Base-by-base conservation (phyloP, 2,329 filamentous ascomycete genomes). In the Harringtonia aguacate region DNA sequence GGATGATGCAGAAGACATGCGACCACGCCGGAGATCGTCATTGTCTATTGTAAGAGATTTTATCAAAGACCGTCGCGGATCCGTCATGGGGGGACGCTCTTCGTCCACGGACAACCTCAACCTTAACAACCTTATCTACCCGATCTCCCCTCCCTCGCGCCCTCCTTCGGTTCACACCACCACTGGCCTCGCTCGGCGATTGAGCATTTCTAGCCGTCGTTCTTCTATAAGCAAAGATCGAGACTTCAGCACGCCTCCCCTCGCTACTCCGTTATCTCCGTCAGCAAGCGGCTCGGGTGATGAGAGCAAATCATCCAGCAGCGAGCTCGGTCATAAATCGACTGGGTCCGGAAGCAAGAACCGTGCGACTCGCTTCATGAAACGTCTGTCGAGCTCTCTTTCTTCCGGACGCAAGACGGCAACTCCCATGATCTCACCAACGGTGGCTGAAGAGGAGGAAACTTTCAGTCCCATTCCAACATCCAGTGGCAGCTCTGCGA, bases 141-240 rank as follows among this genome's bases (percentile, higher is more conserved):
- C 48, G 15, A 44, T 46, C 2, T 54, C 53, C 46, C 48, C 41
- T 41, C 48, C 72, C 1, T 68, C 61, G n/a, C 66, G 68, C 35
- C 70, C 66, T 6, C 67, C 67, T 53, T 72, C 68, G 45, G 57
- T 61, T 37, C 67, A 70, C 53, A 65, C 68, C 55, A 61, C 59
- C 48, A 75, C 47, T 63, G 77, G 61, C 56, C 73, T 65, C 69
- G 73, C 59, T 55, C 77, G 60, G 53, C 86, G 68, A 60, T 70
- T 67, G 65, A 92, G 70, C 65, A 85, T 73, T 64, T 83, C 67
- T 63, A 85, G 68, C 58, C 71, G 63, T 39, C 68, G 60, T 50
- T 78, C 76, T 5, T 75, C 73, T 2, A 58, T 70, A 21, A 71
- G 64, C 49, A 72, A 73, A 14, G 61, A 62, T 41, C 53, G 59